phyloP scores from a whole-genome alignment of 768 basidiomycete species.

The Pleurotus salmoneostramineus region DNA sequence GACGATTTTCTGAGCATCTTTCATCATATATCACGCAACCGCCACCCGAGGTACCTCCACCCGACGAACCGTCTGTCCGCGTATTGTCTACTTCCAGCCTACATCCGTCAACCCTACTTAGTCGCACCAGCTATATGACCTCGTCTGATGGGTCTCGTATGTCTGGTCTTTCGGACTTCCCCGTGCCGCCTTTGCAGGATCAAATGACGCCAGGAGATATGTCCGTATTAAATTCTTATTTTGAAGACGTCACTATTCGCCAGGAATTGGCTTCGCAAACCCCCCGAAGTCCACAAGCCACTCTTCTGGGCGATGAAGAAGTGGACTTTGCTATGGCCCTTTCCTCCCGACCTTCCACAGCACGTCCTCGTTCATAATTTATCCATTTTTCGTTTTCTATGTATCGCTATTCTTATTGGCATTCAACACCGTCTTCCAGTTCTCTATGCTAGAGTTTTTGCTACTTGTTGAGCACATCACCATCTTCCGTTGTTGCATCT shows the following conservation, averaged over 20 bases:
- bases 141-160: conserved; percentile 55
- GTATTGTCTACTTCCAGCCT: conserved; percentile 18
- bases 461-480: not conserved
- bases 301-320: conserved; percentile 23
- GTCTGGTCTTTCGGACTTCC: conserved; percentile 73
- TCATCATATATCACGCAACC: conserved; percentile 16
- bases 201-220: conserved; percentile 24
- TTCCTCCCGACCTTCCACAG: conserved; percentile 18
- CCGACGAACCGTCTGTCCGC: not conserved
- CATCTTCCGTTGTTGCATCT: not conserved
- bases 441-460: conserved; percentile 3
- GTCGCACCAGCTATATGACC: conserved; percentile 59
- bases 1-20: conserved; percentile 37
- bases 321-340: conserved; percentile 22
- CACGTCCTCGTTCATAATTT: conserved; percentile 10
- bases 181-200: conserved; percentile 46
- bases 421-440: not conserved
- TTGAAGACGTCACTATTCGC: conserved; percentile 25
- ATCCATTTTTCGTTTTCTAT: not conserved
- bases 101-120: conserved; percentile 27
- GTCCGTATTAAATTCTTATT: conserved; percentile 42
- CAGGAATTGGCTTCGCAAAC: conserved; percentile 11
- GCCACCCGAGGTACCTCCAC: not conserved
- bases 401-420: conserved; percentile 8
- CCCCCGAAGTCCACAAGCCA: conserved; percentile 14